Evolutionary conservation across 2,329 filamentous ascomycete species (phyloP), one percentile per base, ranked within the genome.

Genomic region (Colletotrichum sp.): DNA sequence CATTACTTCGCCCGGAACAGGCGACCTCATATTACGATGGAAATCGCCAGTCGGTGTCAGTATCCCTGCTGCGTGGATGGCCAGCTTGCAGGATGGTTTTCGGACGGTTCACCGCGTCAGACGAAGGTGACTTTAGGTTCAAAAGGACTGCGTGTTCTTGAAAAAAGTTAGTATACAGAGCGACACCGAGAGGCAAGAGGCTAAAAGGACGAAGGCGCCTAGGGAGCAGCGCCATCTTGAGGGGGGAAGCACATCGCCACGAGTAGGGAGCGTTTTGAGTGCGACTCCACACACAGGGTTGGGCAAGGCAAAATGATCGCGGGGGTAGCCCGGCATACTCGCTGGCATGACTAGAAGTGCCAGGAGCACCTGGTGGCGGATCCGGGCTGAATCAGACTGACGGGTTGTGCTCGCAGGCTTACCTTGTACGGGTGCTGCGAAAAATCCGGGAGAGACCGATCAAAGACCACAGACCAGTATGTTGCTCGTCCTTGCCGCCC

Each of bases 1-100:
- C 88, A 90, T 90, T 76, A 89, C 86, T 83, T 88, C 87, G 79
- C 85, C 84, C 66, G 88, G 83, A 76, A 85, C 86, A 78, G 86
- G 85, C 81, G 86, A 87, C 82, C 81, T 83, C 84, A 87, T 85
- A 78, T 80, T 84, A 80, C 77, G 76, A 76, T 70, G 57, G 60
- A 66, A 66, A 62, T 77, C 68, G 63, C 69, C 62, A 60, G 57
- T 65, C 49, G 52, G 34, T n/a, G 49, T 76, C 65, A 65, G 64
- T 21, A 59, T 32, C 52, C 71, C 74, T 76, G 74, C 74, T 63
- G 74, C 74, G 70, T 76, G 64, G 59, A 69, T 60, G 62, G 65
- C 74, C 74, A 76, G 74, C 70, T 69, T 69, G 71, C 59, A 64
- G 49, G 36, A 69, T 49, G 65, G 18, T 76, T 73, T 74, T 72